Conservation (phyloP, 495 filamentous ascomycete genomes). For the Aspergillus saccharolyticus region DNA sequence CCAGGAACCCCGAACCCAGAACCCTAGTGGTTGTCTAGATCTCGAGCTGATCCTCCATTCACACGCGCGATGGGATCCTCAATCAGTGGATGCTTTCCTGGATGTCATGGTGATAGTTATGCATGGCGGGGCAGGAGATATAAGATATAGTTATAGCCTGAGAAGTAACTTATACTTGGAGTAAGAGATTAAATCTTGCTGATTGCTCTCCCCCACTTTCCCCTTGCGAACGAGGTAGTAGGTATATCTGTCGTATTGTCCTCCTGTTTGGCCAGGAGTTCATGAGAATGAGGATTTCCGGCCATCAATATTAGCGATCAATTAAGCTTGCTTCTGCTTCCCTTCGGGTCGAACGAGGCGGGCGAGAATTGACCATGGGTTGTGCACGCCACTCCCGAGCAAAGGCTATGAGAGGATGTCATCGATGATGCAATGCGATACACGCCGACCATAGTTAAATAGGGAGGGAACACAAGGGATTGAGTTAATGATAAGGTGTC, state of each 20-base stretch:
- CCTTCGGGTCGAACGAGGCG: neutral
- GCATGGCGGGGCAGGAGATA: neutral
- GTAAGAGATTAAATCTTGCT: too few relatives aligned
- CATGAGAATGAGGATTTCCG: neutral
- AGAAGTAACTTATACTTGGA: too few relatives aligned
- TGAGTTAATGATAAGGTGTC: too few relatives aligned
- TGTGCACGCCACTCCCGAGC: constrained; percentile 4
- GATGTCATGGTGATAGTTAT: neutral
- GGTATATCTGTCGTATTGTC: too few relatives aligned
- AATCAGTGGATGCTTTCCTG: neutral
- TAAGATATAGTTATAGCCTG: too few relatives aligned
- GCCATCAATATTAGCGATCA: neutral
- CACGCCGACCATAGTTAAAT: too few relatives aligned
- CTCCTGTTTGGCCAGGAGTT: neutral
- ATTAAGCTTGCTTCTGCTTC: neutral
- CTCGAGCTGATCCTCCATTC: neutral
- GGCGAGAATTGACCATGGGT: neutral
- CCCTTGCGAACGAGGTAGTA: too few relatives aligned
- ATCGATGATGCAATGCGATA: constrained; percentile 4
- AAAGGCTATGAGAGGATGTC: neutral
- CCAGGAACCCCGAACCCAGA: neutral
- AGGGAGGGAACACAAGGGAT: too few relatives aligned
- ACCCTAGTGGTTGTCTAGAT: neutral
- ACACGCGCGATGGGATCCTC: neutral
- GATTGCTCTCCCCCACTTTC: too few relatives aligned